Conservation (phyloP, 257 asterid genomes). For the Catharanthus roseus region DNA sequence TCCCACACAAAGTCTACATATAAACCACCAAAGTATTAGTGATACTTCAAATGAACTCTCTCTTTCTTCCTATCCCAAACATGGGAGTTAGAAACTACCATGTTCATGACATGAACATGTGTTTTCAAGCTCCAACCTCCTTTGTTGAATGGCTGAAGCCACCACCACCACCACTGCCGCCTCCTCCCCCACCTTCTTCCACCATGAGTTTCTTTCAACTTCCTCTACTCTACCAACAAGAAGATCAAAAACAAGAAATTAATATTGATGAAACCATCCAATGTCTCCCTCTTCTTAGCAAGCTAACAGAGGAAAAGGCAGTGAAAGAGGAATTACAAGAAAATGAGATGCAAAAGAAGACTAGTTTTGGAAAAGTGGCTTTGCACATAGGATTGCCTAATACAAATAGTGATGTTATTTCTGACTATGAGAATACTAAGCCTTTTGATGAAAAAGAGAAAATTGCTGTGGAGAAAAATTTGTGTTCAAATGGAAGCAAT, state of each 20-base stretch:
- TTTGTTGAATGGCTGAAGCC: constrained; percentile 66
- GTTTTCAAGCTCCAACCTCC: constrained; percentile 41
- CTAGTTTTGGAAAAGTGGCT: constrained; percentile 30
- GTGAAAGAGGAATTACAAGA: constrained; percentile 32
- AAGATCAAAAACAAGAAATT: constrained; percentile 8
- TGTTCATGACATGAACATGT: constrained; percentile 41
- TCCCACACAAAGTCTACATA: constrained; percentile 61
- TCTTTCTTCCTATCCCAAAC: constrained; percentile 11
- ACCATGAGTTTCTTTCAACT: constrained; percentile 47
- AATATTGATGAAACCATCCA: constrained; percentile 36
- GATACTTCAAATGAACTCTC: constrained; percentile 10
- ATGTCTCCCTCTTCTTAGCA: constrained; percentile 76
- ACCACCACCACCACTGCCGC: constrained; percentile 19
- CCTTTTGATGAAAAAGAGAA: constrained; percentile 26
- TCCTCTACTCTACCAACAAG: constrained; percentile 37
- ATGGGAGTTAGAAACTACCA: constrained; percentile 36
- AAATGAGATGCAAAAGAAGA: not conserved
- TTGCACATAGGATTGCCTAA: constrained; percentile 79
- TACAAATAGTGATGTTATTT: constrained; percentile 13
- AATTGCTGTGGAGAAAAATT: constrained; percentile 8
- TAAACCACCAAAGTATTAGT: constrained; percentile 27
- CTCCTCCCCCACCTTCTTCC: constrained; percentile 12
- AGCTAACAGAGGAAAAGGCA: constrained; percentile 36
- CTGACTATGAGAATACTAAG: constrained; percentile 16
- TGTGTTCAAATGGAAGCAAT: constrained; percentile 17